These are phyloP conservation scores for Paraconiothyrium sp. DNA, from an alignment of 2,329 filamentous ascomycete species.

Conservation along the genomic window DNA sequence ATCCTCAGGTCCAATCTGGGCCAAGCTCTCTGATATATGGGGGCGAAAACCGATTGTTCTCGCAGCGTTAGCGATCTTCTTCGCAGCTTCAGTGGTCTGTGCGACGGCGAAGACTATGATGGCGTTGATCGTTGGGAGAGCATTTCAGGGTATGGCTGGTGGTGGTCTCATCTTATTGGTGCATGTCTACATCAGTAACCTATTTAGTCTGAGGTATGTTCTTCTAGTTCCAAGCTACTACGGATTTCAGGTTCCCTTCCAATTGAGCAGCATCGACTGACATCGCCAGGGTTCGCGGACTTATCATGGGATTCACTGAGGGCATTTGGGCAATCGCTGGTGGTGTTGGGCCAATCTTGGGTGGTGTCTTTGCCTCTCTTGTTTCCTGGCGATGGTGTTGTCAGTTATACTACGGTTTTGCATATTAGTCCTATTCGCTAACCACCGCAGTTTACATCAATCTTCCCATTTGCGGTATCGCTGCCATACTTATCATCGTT, in stretches of 20 bases:
- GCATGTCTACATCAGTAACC: constrained; percentile 70
- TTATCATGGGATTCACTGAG: constrained; percentile 63
- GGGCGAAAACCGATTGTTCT: constrained; percentile 65
- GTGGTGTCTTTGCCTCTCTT: constrained; percentile 59
- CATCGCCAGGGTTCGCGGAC: constrained; percentile 51
- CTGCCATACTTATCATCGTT: constrained; percentile 60
- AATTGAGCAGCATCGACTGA: not conserved
- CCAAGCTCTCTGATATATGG: constrained; percentile 67
- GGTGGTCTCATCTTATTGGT: constrained; percentile 70
- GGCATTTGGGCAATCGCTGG: constrained; percentile 66
- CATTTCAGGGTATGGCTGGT: constrained; percentile 70
- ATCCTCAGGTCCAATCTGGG: constrained; percentile 76
- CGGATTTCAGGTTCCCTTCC: too few species aligned
- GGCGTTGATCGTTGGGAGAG: constrained; percentile 68
- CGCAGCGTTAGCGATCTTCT: constrained; percentile 64
- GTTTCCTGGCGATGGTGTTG: constrained; percentile 63
- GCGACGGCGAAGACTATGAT: constrained; percentile 65
- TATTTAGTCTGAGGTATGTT: constrained; percentile 65
- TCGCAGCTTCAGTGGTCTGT: constrained; percentile 68
- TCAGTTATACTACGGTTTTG: constrained; percentile 27
- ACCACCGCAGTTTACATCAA: constrained; percentile 61
- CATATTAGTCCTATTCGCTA: constrained; percentile 2
- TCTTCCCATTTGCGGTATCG: constrained; percentile 59
- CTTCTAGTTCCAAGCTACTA: too few species aligned
- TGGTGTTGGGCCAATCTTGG: constrained; percentile 62